Base-by-base conservation (phyloP, 495 filamentous ascomycete genomes). In the Neurospora sp. region DNA sequence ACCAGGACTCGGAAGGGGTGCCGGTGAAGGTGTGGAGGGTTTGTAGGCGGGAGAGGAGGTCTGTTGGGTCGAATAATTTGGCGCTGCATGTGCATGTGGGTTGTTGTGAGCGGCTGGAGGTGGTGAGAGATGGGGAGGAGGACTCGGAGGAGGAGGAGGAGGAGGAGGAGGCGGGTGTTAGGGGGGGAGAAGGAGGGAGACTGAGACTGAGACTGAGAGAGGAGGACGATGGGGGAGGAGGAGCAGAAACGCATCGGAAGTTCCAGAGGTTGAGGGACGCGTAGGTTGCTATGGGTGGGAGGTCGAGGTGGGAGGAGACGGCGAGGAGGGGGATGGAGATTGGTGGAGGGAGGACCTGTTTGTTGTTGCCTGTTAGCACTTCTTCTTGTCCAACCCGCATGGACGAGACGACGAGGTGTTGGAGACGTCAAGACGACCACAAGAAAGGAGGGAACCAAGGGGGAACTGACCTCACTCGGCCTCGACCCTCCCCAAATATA, bases 1-100 rank as follows among this genome's bases (percentile, higher is more conserved):
- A 99, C 96, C 96, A 98, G 76, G 96, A 94, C 78, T 99, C 96
- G 82, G 97, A 94, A 4, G 92, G 82, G 1, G 94, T 96, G 69
- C 93, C 95, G 27, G 94, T 98, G 80, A 97, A 94, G 39, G 96
- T 96, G 74, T 91, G 90, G 71, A 94, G 85, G 11, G 92, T 92
- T 14, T 88, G 85, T 10, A 99, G 83, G 73, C 93, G 91, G 72
- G 92, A 86, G 14, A 97, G 85, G 14, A 97, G 85, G 48, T 88
- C 85, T 77, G 91, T 89, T 39, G 92, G 86, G 40, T 89, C 86
- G 69, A 66, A 66, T 35, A 66, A 66, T 35, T 62, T 27, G 42
- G 16, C 3, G 16, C 31, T 1, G 31, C 16, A 44, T 9, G 42
- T 1, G 31, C 16, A 44, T 9, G 42, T 90, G 10, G 20, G 37